Percentiles rank a stretch among this genome's conserved stretches.
These are phyloP conservation scores for Gonapodya prolifera DNA, from an alignment of 192 early-diverging fungal genomes.

Conservation along the genomic window DNA sequence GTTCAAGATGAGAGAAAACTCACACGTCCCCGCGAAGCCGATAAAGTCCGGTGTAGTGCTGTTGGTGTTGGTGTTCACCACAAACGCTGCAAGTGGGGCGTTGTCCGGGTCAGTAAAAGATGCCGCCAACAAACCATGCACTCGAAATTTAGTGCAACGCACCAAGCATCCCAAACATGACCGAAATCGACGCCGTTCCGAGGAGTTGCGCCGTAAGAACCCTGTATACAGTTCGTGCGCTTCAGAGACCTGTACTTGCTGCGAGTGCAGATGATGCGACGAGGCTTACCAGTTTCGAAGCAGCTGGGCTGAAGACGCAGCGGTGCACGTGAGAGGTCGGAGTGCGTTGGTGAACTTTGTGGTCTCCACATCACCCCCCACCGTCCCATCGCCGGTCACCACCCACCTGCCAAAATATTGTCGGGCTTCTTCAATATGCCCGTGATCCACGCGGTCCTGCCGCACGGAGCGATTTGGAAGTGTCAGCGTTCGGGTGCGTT, in stretches of 20 bases:
- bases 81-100: too few species aligned
- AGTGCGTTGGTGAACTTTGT: too few species aligned
- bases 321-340: too few species aligned
- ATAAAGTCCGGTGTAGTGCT: not conserved
- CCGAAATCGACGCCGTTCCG: not conserved
- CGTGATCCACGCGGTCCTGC: not conserved
- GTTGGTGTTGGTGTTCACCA: not conserved
- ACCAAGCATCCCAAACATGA: not conserved
- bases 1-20: not conserved
- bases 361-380: not conserved
- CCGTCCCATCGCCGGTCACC: not conserved
- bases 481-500: not conserved
- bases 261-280: not conserved
- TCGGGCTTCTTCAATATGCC: not conserved
- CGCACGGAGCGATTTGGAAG: not conserved
- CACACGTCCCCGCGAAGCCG: not conserved
- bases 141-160: not conserved
- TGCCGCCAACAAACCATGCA: too few species aligned
- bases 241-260: not conserved
- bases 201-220: not conserved
- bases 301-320: not conserved
- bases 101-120: too few species aligned
- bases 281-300: not conserved
- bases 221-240: not conserved
- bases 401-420: not conserved